These are phyloP conservation scores for Cercospora citrullina DNA, from an alignment of 2,329 filamentous ascomycete genomes.

Conservation along the genomic window DNA sequence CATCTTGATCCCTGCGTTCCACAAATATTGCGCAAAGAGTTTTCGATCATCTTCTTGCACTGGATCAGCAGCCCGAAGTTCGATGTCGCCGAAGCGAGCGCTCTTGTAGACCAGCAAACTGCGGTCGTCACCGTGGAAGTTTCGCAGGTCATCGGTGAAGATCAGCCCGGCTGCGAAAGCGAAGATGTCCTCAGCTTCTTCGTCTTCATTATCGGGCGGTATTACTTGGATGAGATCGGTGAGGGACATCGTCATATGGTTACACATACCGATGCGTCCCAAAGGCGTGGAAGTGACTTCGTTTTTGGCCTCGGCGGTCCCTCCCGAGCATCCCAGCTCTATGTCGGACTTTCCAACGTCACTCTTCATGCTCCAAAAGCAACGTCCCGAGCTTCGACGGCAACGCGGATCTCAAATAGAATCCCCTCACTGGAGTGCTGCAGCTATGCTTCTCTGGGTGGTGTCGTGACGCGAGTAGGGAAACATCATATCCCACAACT, in stretches of 20 bases:
- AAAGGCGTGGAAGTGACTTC: neutral
- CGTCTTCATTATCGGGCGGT: conserved; percentile 19
- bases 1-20: conserved; percentile 61
- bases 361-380: neutral
- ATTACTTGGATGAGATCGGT: conserved; percentile 35
- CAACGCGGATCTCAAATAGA: conserved; percentile 12
- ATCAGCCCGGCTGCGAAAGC: conserved; percentile 60
- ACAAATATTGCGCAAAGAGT: conserved; percentile 71
- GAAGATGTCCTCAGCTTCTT: conserved; percentile 49
- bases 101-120: conserved; percentile 59
- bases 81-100: conserved; percentile 40
- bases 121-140: conserved; percentile 64
- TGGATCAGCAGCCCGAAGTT: conserved; percentile 48
- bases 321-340: neutral
- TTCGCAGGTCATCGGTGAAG: conserved; percentile 67
- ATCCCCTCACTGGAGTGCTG: neutral
- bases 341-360: neutral
- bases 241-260: conserved; percentile 24
- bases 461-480: neutral
- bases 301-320: neutral
- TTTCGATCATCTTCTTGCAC: conserved; percentile 55
- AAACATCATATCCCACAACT: neutral
- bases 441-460: neutral
- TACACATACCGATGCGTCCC: neutral
- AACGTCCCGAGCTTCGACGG: conserved; percentile 18